Evolutionary conservation across 169 alveolate genomes (phyloP).

Genomic region (Cryptosporidium sp.): DNA sequence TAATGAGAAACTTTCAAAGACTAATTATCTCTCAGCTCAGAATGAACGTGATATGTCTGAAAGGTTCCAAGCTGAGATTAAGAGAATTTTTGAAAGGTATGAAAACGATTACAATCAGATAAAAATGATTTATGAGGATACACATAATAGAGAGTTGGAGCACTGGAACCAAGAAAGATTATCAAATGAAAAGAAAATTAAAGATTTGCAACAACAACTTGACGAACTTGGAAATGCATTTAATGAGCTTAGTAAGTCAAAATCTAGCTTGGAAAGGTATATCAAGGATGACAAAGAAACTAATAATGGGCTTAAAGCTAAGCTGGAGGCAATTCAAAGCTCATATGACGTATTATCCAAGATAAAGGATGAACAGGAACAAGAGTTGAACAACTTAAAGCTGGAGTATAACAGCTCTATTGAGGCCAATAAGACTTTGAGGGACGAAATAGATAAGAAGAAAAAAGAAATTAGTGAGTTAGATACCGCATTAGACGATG

Average conservation of each 20-base stretch:
- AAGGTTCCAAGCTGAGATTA: slow-evolving; percentile 37
- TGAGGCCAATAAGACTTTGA: slow-evolving; percentile 25
- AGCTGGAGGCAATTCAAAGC: slow-evolving; percentile 18
- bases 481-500: slow-evolving; percentile 60
- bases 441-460: slow-evolving; percentile 14
- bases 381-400: slow-evolving; percentile 44
- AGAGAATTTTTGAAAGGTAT: slow-evolving; percentile 22
- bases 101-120: slow-evolving; percentile 30
- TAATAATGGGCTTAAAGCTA: slow-evolving; percentile 26
- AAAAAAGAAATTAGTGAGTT: slow-evolving; percentile 53
- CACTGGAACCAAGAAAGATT: slow-evolving; percentile 52
- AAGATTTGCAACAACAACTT: slow-evolving; percentile 40
- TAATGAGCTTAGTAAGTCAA: slow-evolving; percentile 30
- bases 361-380: slow-evolving; percentile 31
- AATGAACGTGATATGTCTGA: slow-evolving; percentile 47
- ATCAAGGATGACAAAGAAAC: slow-evolving; percentile 15
- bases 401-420: slow-evolving; percentile 13
- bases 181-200: slow-evolving; percentile 26
- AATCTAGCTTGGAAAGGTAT: slow-evolving; percentile 34
- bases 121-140: slow-evolving; percentile 19
- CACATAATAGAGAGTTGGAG: slow-evolving; percentile 14
- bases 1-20: slow-evolving; percentile 29
- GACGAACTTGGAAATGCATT: slow-evolving; percentile 9
- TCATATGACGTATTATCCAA: slow-evolving; percentile 17
- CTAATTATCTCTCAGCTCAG: slow-evolving; percentile 26